Base-by-base conservation (phyloP, 129 eudicot genomes). In the Artemisia annua region DNA sequence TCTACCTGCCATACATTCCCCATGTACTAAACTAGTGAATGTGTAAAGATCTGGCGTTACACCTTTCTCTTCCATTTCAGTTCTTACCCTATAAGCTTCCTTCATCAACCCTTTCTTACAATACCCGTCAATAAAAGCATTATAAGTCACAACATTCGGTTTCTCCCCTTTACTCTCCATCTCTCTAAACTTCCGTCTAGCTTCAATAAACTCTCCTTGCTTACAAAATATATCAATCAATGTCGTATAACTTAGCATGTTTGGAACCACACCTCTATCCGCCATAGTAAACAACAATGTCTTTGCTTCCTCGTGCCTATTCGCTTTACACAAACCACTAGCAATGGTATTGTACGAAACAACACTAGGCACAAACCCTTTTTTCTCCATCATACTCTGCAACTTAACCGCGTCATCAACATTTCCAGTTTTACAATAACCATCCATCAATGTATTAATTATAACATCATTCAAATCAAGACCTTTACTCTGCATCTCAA, bases 401-500 rank as follows among this genome's bases (percentile, higher is more conserved):
- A 90, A 51, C 60, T 83, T 80, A 75, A 70, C 18, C 57, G 95
- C 96, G 62, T 93, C 88, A 69, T 87, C 90, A 12, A 93, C 84
- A 78, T 78, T 76, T 66, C 88, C 98, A 63, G 56, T 69, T 85
- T 75, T 89, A 59, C 95, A 89, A 69, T 89, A 93, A 16, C 96
- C 95, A 63, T 89, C 92, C 83, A 87, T 87, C 66, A 93, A 44
- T 2, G 92, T 87, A 73, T 87, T 93, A 48, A 85, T 82, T 55
- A 89, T 78, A 54, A 87, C 83, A 50, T 66, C 76, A 79, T 89
- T 89, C 53, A 77, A 22, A 51, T 83, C 92, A 24, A 85, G 66
- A 59, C 96, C 96, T 78, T 84, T 84, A 11, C 75, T 80, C 75
- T 87, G 87, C 98, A 92, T 92, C 59, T 89, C 96, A 20, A 52